These are phyloP conservation scores for Exophiala phaeomuriformis DNA, from an alignment of 2,329 filamentous ascomycete species.

Conservation along the genomic window DNA sequence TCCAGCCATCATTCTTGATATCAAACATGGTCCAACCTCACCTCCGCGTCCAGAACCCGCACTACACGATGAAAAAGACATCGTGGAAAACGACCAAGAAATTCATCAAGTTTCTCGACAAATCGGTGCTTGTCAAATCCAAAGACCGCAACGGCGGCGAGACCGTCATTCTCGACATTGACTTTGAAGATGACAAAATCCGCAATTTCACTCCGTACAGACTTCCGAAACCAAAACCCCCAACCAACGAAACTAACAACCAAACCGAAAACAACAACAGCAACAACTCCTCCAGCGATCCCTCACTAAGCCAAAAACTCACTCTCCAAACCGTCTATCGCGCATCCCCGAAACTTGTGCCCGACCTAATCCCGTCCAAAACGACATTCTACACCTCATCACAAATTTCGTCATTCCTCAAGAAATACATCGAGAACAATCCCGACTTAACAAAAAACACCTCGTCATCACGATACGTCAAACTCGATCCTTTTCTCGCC, in stretches of 20 bases:
- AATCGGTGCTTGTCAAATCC: slow-evolving; percentile 54
- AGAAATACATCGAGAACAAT: slow-evolving; percentile 46
- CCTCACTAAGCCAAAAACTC: slow-evolving; percentile 38
- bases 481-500: slow-evolving; percentile 55
- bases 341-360: slow-evolving; percentile 51
- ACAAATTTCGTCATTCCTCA: slow-evolving; percentile 52
- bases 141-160: slow-evolving; percentile 60
- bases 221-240: slow-evolving; percentile 51
- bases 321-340: slow-evolving; percentile 48
- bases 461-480: slow-evolving; percentile 49
- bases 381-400: slow-evolving; percentile 53
- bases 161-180: slow-evolving; percentile 57
- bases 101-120: slow-evolving; percentile 62
- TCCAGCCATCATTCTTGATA: slow-evolving; percentile 58
- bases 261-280: slow-evolving; percentile 34
- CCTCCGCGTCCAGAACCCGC: slow-evolving; percentile 53
- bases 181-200: slow-evolving; percentile 52
- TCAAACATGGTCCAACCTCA: slow-evolving; percentile 59
- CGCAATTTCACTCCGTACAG: slow-evolving; percentile 55
- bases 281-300: slow-evolving; percentile 31
- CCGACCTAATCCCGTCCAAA: slow-evolving; percentile 47
- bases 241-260: slow-evolving; percentile 27
- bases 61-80: slow-evolving; percentile 61
- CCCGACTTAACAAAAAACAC: slow-evolving; percentile 17
- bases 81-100: slow-evolving; percentile 65